Conservation (phyloP, 768 basidiomycete species). For the Xerocomus potaroensis region DNA sequence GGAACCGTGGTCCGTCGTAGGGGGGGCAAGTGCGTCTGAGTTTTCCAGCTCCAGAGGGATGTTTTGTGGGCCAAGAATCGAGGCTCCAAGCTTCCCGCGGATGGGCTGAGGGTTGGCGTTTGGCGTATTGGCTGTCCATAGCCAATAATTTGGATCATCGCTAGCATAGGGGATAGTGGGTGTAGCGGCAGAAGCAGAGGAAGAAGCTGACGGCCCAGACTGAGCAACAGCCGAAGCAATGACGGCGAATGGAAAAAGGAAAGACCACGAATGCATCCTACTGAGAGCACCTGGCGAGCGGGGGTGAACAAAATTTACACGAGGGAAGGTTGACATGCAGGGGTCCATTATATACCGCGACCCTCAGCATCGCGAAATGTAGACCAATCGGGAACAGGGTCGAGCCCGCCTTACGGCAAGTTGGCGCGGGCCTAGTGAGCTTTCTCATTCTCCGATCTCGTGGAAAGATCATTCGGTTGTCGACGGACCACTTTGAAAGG, state of each 20-base stretch:
- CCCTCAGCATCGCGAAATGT: not conserved
- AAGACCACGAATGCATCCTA: conserved; percentile 29
- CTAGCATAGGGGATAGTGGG: conserved; percentile 45
- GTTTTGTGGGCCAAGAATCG: conserved; percentile 56
- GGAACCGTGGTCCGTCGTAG: conserved; percentile 55
- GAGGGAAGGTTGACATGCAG: not conserved
- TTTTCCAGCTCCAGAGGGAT: conserved; percentile 52
- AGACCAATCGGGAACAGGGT: conserved; percentile 5
- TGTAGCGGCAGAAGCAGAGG: conserved; percentile 30
- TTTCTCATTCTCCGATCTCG: no score
- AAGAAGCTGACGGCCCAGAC: conserved; percentile 15
- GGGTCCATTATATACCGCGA: conserved; percentile 22
- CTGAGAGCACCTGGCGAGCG: conserved; percentile 10
- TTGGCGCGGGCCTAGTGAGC: not conserved
- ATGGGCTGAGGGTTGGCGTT: conserved; percentile 37
- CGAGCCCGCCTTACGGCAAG: conserved; percentile 5
- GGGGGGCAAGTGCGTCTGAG: conserved; percentile 54
- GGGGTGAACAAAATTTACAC: conserved; percentile 22
- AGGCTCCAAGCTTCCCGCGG: conserved; percentile 41
- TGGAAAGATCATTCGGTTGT: not conserved
- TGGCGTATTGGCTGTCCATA: conserved; percentile 33
- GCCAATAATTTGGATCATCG: conserved; percentile 42
- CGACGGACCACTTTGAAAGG: not conserved
- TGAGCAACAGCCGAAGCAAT: conserved; percentile 20
- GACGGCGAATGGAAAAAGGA: conserved; percentile 22